Evolutionary conservation across 2,329 filamentous ascomycete species (phyloP).

Genomic region (Scortechinia acanthostroma): DNA sequence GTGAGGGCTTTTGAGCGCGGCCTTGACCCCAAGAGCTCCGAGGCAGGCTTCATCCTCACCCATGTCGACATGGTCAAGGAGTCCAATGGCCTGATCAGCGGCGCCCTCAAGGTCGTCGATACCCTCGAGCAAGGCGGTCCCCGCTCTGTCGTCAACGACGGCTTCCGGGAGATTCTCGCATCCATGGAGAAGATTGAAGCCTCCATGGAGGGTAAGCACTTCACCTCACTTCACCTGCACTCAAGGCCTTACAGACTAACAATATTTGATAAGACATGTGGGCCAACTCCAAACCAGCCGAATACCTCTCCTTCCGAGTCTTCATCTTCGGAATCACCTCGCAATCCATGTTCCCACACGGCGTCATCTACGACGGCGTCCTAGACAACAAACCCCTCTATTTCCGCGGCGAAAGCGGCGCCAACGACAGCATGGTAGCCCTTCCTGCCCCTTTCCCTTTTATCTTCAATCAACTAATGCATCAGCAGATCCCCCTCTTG

Average conservation of each 20-base stretch:
- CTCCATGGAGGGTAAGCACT: conserved; percentile 45
- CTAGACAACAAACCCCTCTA: conserved; percentile 48
- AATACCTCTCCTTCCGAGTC: conserved; percentile 63
- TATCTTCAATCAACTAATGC: not conserved
- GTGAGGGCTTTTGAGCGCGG: conserved; percentile 54
- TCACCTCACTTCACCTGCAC: not conserved
- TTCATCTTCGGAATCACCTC: conserved; percentile 71
- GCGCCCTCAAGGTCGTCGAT: conserved; percentile 43
- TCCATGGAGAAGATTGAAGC: conserved; percentile 45
- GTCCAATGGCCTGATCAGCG: conserved; percentile 42
- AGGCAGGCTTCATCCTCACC: conserved; percentile 58
- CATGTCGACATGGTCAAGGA: conserved; percentile 61
- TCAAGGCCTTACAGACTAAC: conserved; percentile 2
- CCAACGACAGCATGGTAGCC: conserved; percentile 63
- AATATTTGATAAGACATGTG: conserved; percentile 44
- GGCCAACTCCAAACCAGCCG: conserved; percentile 57
- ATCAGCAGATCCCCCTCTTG: conserved; percentile 48
- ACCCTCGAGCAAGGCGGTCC: conserved; percentile 29
- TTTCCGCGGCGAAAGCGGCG: conserved; percentile 66
- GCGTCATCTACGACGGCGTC: conserved; percentile 63
- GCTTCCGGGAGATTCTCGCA: conserved; percentile 34
- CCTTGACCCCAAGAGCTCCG: conserved; percentile 51
- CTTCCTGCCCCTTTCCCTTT: conserved; percentile 8
- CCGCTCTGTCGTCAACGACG: conserved; percentile 33
- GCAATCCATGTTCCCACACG: conserved; percentile 69